Base-by-base conservation (phyloP, 2,329 filamentous ascomycete genomes). In the Arthrobotrys musiformis region DNA sequence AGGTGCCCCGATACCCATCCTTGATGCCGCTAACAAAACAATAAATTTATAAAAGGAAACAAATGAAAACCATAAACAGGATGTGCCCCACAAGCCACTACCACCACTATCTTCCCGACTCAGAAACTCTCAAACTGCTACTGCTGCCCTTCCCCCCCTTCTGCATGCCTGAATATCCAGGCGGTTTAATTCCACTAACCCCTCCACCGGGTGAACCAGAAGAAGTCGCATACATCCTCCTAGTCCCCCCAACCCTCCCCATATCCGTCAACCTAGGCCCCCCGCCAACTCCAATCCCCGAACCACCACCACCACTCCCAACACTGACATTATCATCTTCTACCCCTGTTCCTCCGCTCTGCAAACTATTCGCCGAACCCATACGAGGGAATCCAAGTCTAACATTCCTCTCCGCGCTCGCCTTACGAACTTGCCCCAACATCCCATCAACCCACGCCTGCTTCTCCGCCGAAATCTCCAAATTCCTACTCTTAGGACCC, bases 391-490 rank as follows among this genome's bases (percentile, higher is more conserved):
- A 22, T 4, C 74, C 74, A 19, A 73, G 40, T 13, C 62, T 50
- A 13, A 72, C 68, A 44, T 40, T 79, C 30, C 72, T 52, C 82
- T 89, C 89, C 69, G 88, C 88, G 81, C 90, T 92, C 76, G 89
- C 91, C 54, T 90, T 87, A 74, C 91, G 88, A 44, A 93, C 92
- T 82, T 92, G 91, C 81, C 92, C 91, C 84, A 93, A 91, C 85
- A 95, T 91, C 78, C 90, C 92, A 83, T 94, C 91, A 8, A 95
- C 91, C 92, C 92, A 95, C 42, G 90, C 89, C 72, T 89, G 86
- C 81, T 91, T 92, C 83, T 93, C 90, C 68, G 90, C 89, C 69
- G 89, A 92, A 84, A 89, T 91, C 82, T 86, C 88, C 48, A 88
- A 87, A 79, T 87, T 88, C 82, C 89, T 91, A 37, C 87, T 86